These are phyloP conservation scores for Boeremia lycopersici DNA, from an alignment of 2,329 filamentous ascomycete species.

Conservation along the genomic window DNA sequence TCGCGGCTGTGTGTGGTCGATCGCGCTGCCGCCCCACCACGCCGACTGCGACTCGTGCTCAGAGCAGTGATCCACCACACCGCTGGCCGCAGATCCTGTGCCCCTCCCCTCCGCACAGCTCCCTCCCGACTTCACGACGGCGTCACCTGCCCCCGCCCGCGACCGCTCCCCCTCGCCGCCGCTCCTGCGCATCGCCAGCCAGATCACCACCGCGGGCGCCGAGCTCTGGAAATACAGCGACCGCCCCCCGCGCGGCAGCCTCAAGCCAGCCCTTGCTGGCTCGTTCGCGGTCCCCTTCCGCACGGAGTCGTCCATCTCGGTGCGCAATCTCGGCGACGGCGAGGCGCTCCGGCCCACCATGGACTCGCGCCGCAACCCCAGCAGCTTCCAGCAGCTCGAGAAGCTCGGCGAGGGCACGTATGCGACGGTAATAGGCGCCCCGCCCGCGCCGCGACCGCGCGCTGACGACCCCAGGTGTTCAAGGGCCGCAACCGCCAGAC, in stretches of 20 bases:
- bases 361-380: constrained; percentile 92
- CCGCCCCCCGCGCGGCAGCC: constrained; percentile 52
- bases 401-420: constrained; percentile 98
- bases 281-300: constrained; percentile 54
- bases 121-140: constrained; percentile 22
- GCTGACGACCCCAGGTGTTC: constrained; percentile 74
- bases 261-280: constrained; percentile 56
- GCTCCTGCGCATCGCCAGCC: constrained; percentile 50
- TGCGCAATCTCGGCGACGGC: constrained; percentile 53
- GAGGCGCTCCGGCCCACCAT: constrained; percentile 57
- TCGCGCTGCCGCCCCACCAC: not conserved
- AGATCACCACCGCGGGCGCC: constrained; percentile 56
- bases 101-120: not conserved
- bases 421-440: constrained; percentile 72
- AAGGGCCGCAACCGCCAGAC: constrained; percentile 97
- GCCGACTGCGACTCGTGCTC: not conserved
- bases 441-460: not conserved
- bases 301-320: constrained; percentile 59
- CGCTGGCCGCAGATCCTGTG: not conserved
- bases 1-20: no score
- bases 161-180: constrained; percentile 26
- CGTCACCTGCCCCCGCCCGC: constrained; percentile 29
- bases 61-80: constrained; percentile 8
- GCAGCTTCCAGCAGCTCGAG: constrained; percentile 98
- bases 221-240: constrained; percentile 57